Percentiles rank a stretch among this genome's conserved stretches.
phyloP scores from a whole-genome alignment of 2,329 filamentous ascomycete species.

The Scedosporium apiospermum region DNA sequence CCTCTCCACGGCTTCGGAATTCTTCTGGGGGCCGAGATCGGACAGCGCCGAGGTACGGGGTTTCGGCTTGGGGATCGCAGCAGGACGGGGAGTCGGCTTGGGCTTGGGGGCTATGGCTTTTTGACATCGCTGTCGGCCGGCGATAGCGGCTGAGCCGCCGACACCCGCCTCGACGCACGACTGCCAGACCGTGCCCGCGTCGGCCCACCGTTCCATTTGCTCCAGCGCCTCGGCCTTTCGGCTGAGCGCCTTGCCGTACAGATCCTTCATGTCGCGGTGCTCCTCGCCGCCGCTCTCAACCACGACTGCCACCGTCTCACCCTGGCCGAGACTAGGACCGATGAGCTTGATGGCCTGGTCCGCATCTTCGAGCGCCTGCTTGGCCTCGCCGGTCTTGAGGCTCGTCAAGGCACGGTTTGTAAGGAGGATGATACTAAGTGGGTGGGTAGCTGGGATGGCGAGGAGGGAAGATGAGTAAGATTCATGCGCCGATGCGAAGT shows the following conservation, averaged over 20 bases:
- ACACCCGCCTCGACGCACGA: conserved; percentile 74
- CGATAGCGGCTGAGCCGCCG: conserved; percentile 74
- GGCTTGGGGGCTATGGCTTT: conserved; percentile 68
- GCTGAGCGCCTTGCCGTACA: conserved; percentile 87
- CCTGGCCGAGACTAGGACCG: conserved; percentile 66
- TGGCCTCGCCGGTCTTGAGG: conserved; percentile 85
- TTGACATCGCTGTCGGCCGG: conserved; percentile 83
- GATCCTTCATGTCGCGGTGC: conserved; percentile 79
- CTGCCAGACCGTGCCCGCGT: conserved; percentile 74
- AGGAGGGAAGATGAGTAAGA: conserved; percentile 71
- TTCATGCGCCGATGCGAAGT: conserved; percentile 77
- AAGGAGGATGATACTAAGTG: conserved; percentile 76
- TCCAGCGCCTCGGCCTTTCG: conserved; percentile 94
- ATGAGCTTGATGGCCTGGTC: conserved; percentile 74
- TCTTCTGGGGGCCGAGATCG: conserved; percentile 34
- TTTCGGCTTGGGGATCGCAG: conserved; percentile 32
- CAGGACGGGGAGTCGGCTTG: conserved; percentile 33
- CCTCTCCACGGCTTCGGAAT: conserved; percentile 70
- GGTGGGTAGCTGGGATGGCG: conserved; percentile 67
- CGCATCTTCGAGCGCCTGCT: conserved; percentile 75
- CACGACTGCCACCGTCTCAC: conserved; percentile 65
- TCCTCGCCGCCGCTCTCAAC: conserved; percentile 46
- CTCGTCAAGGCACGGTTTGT: conserved; percentile 86
- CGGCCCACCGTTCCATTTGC: conserved; percentile 87
- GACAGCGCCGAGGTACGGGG: conserved; percentile 31